Conservation (phyloP, 768 basidiomycete genomes). For the Zangia roseola region DNA sequence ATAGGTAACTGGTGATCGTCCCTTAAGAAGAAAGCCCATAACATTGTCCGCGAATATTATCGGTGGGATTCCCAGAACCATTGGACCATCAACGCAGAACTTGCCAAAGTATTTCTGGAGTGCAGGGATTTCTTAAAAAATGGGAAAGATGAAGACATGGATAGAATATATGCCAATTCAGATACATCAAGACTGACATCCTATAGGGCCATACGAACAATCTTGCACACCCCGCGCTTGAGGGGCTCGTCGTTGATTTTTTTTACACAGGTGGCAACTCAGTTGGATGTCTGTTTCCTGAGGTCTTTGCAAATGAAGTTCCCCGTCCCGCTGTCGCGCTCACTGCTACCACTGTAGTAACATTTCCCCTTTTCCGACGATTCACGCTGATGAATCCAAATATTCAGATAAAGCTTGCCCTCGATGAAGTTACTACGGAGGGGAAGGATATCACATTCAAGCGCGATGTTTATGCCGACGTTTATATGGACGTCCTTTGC, state of each 20-base stretch:
- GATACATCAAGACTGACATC: background rate
- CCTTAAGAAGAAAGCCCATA: conserved; percentile 1
- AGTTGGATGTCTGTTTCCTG: background rate
- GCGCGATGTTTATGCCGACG: background rate
- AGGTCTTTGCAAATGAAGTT: conserved; percentile 2
- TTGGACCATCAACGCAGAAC: background rate
- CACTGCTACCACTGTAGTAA: background rate
- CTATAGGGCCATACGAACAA: conserved; percentile 2
- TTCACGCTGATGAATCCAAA: too few relatives aligned
- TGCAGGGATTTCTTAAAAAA: background rate
- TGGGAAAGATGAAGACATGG: background rate
- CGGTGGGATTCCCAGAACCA: conserved; percentile 5
- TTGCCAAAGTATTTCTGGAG: background rate
- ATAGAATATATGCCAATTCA: too few relatives aligned
- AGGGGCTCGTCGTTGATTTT: background rate
- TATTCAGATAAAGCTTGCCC: conserved; percentile 3
- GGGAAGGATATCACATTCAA: conserved; percentile 9
- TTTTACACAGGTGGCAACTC: background rate
- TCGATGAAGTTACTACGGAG: background rate
- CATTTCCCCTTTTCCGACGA: background rate
- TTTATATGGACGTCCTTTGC: conserved; percentile 1
- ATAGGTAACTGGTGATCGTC: background rate
- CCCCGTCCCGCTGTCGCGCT: background rate
- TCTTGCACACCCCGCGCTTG: background rate
- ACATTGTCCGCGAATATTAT: background rate